Conservation (phyloP, 345 rosid genomes). For the Citrus sinensis region DVS_A1.0 CM039162.1:18855501-18856000, state of each 20-base stretch:
- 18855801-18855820: background rate
- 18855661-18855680: slow-evolving; percentile 47
- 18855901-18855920: background rate
- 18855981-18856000: background rate
- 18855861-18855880: background rate
- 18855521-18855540: background rate
- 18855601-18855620: background rate
- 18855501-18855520: background rate
- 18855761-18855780: background rate
- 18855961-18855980: background rate
- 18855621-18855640: slow-evolving; percentile 27
- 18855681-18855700: slow-evolving; percentile 6
- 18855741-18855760: background rate
- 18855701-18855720: background rate
- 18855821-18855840: background rate
- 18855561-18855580: background rate
- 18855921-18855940: background rate
- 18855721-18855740: background rate
- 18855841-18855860: background rate
- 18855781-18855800: background rate
- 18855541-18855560: background rate
- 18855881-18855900: background rate
- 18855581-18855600: background rate
- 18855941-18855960: background rate
- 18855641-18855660: slow-evolving; percentile 41